These are phyloP conservation scores for Penicillium sp. DNA, from an alignment of 2,329 filamentous ascomycete genomes.

Conservation along the genomic window DNA sequence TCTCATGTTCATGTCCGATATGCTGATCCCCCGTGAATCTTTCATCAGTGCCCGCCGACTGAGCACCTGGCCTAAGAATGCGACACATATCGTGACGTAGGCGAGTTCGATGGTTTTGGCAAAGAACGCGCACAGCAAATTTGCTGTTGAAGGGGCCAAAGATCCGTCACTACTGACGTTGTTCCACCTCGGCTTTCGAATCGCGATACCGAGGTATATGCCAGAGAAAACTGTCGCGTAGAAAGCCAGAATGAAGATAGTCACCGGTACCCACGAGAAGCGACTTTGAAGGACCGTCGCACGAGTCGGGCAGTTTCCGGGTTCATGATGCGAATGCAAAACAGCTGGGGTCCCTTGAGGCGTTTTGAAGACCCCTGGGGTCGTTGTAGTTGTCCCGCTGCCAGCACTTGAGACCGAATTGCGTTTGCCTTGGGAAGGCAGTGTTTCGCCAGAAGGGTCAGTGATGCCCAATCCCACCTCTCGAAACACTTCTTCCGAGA, in stretches of 20 bases:
- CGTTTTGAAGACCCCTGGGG: slow-evolving; percentile 20
- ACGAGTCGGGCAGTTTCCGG: slow-evolving; percentile 36
- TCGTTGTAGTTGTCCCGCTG: slow-evolving; percentile 6
- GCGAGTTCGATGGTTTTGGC: slow-evolving; percentile 78
- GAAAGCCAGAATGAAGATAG: slow-evolving; percentile 42
- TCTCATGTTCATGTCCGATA: slow-evolving; percentile 78
- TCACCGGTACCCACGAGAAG: slow-evolving; percentile 41
- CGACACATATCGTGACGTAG: slow-evolving; percentile 76
- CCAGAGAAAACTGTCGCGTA: slow-evolving; percentile 44
- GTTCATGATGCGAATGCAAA: slow-evolving; percentile 9
- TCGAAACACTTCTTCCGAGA: slow-evolving; percentile 23
- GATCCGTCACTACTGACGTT: slow-evolving; percentile 54
- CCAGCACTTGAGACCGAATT: slow-evolving; percentile 9
- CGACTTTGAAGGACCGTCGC: slow-evolving; percentile 36
- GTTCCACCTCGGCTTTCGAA: slow-evolving; percentile 64
- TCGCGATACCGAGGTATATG: slow-evolving; percentile 66
- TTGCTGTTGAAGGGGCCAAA: slow-evolving; percentile 66
- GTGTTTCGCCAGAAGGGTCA: slow-evolving; percentile 13
- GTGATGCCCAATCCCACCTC: slow-evolving; percentile 29
- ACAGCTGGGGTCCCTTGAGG: slow-evolving; percentile 13
- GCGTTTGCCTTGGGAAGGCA: slow-evolving; percentile 11
- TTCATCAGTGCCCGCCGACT: slow-evolving; percentile 69
- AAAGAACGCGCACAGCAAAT: slow-evolving; percentile 67
- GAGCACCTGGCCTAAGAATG: slow-evolving; percentile 73
- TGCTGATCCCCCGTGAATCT: slow-evolving; percentile 65